Evolutionary conservation across 2,329 filamentous ascomycete species (phyloP).

Genomic region (Parastagonospora nodorum): DNA sequence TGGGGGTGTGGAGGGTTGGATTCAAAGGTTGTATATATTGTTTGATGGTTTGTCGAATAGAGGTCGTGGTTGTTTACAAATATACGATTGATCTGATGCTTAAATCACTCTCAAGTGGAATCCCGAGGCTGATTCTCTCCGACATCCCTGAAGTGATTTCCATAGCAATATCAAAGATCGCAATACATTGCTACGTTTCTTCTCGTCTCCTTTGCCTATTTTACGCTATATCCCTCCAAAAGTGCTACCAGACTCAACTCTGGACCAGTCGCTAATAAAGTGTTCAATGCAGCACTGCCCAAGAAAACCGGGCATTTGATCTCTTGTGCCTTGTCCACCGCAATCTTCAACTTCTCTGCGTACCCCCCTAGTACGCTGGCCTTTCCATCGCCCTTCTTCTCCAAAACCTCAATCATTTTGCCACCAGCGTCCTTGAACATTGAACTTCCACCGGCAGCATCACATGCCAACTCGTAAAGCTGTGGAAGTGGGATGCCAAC

Average conservation of each 20-base stretch:
- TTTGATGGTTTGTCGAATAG: background rate
- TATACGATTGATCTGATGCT: no score
- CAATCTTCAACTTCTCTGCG: conserved; percentile 31
- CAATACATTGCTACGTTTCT: background rate
- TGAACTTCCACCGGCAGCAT: conserved; percentile 45
- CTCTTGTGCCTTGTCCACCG: conserved; percentile 39
- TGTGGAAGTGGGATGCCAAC: conserved; percentile 44
- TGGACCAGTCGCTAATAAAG: conserved; percentile 35
- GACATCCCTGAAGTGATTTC: no score
- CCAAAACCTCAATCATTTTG: conserved; percentile 40
- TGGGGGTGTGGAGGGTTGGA: background rate
- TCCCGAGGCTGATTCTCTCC: no score
- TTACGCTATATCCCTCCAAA: conserved; percentile 28
- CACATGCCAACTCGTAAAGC: conserved; percentile 43
- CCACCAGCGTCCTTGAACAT: conserved; percentile 40
- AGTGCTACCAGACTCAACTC: conserved; percentile 24
- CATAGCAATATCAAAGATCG: background rate
- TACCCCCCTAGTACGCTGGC: conserved; percentile 24
- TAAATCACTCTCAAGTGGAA: no score
- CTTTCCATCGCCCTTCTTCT: conserved; percentile 29
- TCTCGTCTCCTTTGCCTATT: background rate
- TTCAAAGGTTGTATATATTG: background rate
- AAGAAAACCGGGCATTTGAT: conserved; percentile 43
- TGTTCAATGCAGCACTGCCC: conserved; percentile 38
- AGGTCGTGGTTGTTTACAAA: no score